Base-by-base conservation (phyloP, 108 stramenopile species). In the Cyclotella cryptica region DNA sequence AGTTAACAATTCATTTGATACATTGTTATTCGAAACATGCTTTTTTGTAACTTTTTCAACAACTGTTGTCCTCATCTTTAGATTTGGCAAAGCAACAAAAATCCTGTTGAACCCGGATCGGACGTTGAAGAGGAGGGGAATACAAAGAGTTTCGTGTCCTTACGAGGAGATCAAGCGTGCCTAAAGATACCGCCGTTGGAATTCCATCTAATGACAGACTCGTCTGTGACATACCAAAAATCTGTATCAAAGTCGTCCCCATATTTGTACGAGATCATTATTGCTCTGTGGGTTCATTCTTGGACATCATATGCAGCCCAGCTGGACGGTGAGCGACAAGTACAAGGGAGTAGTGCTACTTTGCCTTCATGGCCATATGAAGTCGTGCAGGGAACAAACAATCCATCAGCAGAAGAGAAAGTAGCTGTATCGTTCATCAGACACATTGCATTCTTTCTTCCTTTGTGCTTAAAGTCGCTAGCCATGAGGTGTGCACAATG, bases 401-500 rank as follows among this genome's bases (percentile, higher is more conserved):
- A 80, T 67, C 74, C 74, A 80, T 69, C 75, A 46, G 52, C 61
- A 22, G 74, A 80, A 42, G 60, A 67, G 30, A 47, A 59, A 15
- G 39, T 83, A 17, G 71, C 84, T 14, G 61, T 84, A 66, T 85
- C 79, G 3, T 89, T 89, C 61, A 74, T 77, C 43, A 61, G 63
- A 24, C 84, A 93, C 57, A 70, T 90, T 67, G 81, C 92, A 42
- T 65, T 96, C 18, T 80, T 96, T 26, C 80, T 93, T 0, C 93
- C 95, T 0, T 55, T 96, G 41, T 87, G 89, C 81, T 69, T 92
- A 21, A 96, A 96, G 66, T 96, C 95, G 0, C 69, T 96, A 19
- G 76, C 62, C 5, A 53, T 93, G 42, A 74, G 93, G 39, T 92
- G 87, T 59, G n/a, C 72, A 2, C 35, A 67, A 43, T 46, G 24